Evolutionary conservation across 441 rosid species (phyloP).

Genomic region (Caryocar brasiliense): DNA sequence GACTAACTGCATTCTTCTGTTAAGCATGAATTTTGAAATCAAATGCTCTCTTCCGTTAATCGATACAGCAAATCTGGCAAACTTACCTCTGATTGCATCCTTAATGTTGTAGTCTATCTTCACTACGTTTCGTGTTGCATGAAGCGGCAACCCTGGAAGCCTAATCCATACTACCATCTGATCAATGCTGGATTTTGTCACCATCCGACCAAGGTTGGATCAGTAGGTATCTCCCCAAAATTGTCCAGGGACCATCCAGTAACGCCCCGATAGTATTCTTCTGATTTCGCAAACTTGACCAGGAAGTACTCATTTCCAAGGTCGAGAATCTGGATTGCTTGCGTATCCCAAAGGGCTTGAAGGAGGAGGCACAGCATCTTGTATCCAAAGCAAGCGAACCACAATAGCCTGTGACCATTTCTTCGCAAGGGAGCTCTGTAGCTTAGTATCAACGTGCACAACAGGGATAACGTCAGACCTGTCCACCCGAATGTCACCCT

Average conservation of each 20-base stretch:
- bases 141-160: neutral
- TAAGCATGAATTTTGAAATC: neutral
- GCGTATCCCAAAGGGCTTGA: no score
- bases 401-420: no score
- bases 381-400: no score
- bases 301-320: neutral
- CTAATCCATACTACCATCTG: neutral
- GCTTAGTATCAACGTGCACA: no score
- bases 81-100: neutral
- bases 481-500: no score
- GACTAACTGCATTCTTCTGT: neutral
- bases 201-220: neutral
- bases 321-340: no score
- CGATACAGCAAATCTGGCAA: neutral
- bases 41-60: neutral
- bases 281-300: neutral
- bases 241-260: neutral
- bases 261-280: neutral
- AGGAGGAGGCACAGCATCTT: no score
- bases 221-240: neutral
- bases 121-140: neutral
- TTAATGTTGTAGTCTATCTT: neutral
- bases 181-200: no score
- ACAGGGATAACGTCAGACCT: no score
- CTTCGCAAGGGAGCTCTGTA: no score